Base-by-base conservation (phyloP, 1,139 yeast genomes). In the Kurtzmaniella natalensis region DNA sequence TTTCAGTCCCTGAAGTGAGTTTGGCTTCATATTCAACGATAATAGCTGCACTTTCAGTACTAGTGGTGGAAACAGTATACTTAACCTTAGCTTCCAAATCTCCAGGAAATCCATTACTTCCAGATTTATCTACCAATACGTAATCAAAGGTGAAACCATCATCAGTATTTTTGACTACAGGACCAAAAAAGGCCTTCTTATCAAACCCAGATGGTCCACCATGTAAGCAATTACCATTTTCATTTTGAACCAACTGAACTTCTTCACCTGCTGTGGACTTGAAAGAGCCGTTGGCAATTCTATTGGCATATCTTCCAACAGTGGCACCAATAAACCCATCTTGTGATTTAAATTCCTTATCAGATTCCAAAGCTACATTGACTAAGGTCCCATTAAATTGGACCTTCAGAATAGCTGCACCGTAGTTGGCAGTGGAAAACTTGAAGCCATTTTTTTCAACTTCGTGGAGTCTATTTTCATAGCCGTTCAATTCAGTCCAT, bases 241-340 rank as follows among this genome's bases (percentile, higher is more conserved):
- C 74, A 50, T 74, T 76, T 22, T 58, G 47, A 7, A 64, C 61
- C 34, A 78, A 53, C 16, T 58, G 50, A 47, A 62, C 70, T 13
- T 53, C 47, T 36, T 57, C 48, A 3, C 73, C 78, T 34, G 63
- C 59, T 23, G 26, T 11, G 15, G 76, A 46, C 17, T 46, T 42
- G 43, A 77, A 63, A 35, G 51, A 44, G 17, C 76, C 81, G 19
- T 63, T 61, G 21, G 65, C 59, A 37, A 80, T 70, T 42, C 87
- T 63, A 53, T 80, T 80, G 37, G 85, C 84, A 38, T 63, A 72
- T 35, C 86, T 65, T 17, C 87, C 87, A 25, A 78, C 70, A 15
- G 81, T 73, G 25, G 82, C 72, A 25, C 84, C 85, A 40, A 78
- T 66, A 50, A 61, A 78, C 14, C 78, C 76, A 48, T 74, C 70